Evolutionary conservation across 495 filamentous ascomycete genomes (phyloP).

Genomic region (Pseudotulostoma volvatum): DNA sequence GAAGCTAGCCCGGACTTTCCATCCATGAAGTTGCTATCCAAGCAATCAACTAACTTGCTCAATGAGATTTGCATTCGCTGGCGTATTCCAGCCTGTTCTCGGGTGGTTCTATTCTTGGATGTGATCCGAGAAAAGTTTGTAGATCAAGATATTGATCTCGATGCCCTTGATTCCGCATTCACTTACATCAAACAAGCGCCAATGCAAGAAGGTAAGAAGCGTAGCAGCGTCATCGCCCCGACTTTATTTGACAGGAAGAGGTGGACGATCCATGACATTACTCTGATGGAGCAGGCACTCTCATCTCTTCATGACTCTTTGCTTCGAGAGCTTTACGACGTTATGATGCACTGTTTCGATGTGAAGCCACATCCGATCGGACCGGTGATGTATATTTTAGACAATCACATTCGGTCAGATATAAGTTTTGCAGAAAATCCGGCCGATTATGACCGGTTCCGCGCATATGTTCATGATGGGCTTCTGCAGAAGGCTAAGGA

Average conservation of each 20-base stretch:
- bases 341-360: constrained; percentile 77
- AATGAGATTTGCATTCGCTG: constrained; percentile 76
- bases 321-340: constrained; percentile 72
- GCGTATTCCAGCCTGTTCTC: constrained; percentile 74
- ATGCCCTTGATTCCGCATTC: constrained; percentile 70
- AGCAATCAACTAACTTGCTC: constrained; percentile 65
- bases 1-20: constrained; percentile 35
- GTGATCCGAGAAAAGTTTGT: constrained; percentile 71
- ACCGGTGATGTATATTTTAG: constrained; percentile 65
- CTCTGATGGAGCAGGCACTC: constrained; percentile 58
- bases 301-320: constrained; percentile 64
- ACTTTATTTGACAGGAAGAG: constrained; percentile 39
- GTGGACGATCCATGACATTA: constrained; percentile 73
- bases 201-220: constrained; percentile 35
- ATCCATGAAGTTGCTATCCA: constrained; percentile 55
- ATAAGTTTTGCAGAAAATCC: constrained; percentile 51
- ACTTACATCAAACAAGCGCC: constrained; percentile 58
- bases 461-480: constrained; percentile 50
- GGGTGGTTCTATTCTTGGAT: constrained; percentile 70
- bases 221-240: constrained; percentile 27
- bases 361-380: constrained; percentile 64
- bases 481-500: constrained; percentile 55
- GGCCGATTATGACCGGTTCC: constrained; percentile 52
- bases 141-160: constrained; percentile 65
- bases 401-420: constrained; percentile 68